Evolutionary conservation across 2,329 filamentous ascomycete genomes (phyloP), one percentile per base, ranked within the genome.

Genomic region (Lomentospora prolificans): DNA sequence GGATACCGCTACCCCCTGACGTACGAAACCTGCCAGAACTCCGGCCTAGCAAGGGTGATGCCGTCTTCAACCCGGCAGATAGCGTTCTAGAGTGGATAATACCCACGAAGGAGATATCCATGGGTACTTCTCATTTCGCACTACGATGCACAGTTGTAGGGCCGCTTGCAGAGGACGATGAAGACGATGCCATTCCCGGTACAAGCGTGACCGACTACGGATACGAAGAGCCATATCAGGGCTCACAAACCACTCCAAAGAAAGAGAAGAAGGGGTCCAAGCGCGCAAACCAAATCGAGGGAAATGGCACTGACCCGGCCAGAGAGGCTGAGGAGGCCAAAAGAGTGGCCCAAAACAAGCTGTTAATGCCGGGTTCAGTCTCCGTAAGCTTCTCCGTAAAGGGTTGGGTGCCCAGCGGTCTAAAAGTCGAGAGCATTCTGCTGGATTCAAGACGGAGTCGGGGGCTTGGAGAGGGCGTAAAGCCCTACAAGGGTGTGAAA

Each of bases 401-500:
- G 67, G 84, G 84, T 3, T 86, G 84, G 81, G 65, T 87, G 62
- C 77, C 84, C 14, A 86, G 84, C 63, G 84, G 84, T 3, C 74
- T 87, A 51, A 85, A 79, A 66, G 77, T 87, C 28, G 84, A 86
- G 61, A 84, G 81, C 69, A 80, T 90, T 64, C 65, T 83, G 65
- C 69, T 90, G 62, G 77, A 90, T 66, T 75, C 82, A n/a, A 85
- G 88, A 67, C 90, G 86, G 72, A 95, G 89, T 69, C 81, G 86
- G 57, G 94, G 94, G 0, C 65, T 99, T 50, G 90, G 90, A 0
- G 90, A 95, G 61, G 84, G 87, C 2, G 84, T 97, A 39, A 95
- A 90, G 71, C 94, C 94, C 24, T 97, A 96, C 71, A 99, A 97
- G 72, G 94, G 94, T 1, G 94, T 99, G 61, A 99, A 99, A 72